These are phyloP conservation scores for Auricularia sp. DNA, from an alignment of 768 basidiomycete species.

Conservation along the genomic window DNA sequence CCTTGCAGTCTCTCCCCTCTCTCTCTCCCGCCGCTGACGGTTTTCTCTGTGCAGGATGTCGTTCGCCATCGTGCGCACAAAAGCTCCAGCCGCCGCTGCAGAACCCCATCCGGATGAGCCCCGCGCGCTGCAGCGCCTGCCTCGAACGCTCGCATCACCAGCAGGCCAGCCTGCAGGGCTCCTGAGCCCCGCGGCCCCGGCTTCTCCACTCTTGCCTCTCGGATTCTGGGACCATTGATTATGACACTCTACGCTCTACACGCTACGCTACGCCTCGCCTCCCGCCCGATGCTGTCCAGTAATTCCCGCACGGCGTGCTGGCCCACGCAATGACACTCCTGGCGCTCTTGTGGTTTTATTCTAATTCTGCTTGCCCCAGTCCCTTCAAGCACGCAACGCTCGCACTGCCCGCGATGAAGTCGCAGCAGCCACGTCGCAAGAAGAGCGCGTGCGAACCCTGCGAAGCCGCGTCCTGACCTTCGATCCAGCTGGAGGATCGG, in stretches of 20 bases:
- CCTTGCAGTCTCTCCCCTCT: background rate
- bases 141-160: background rate
- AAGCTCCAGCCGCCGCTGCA: background rate
- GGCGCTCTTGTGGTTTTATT: background rate
- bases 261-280: background rate
- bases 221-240: background rate
- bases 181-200: no score
- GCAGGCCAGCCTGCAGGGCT: background rate
- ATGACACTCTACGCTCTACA: background rate
- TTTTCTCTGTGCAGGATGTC: background rate
- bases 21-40: background rate
- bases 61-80: background rate
- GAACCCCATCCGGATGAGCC: conserved; percentile 1
- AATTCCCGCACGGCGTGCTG: background rate
- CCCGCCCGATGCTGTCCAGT: background rate
- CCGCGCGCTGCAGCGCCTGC: background rate
- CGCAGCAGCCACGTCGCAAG: no score
- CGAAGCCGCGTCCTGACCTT: no score
- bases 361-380: background rate
- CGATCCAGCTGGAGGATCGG: no score
- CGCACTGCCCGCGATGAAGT: no score
- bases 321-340: background rate
- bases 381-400: no score
- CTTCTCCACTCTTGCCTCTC: no score
- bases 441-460: no score